These are phyloP conservation scores for Chalciporus pseudorubinellus DNA, from an alignment of 768 basidiomycete species.

Conservation along the genomic window DNA sequence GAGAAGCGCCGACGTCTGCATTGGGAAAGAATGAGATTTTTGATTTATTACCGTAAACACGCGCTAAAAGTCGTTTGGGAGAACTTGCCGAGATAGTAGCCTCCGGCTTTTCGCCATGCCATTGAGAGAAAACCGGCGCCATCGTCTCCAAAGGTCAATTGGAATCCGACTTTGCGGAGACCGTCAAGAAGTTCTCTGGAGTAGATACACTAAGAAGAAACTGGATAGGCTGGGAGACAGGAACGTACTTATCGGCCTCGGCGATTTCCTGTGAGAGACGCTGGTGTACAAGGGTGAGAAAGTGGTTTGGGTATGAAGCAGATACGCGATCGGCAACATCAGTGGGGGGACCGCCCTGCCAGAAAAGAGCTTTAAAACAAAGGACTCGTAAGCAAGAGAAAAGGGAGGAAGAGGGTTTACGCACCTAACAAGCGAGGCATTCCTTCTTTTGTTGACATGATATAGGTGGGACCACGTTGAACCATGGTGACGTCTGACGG, in stretches of 20 bases:
- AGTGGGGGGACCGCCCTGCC: constrained; percentile 44
- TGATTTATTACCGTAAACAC: not conserved
- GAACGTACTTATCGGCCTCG: constrained; percentile 51
- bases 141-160: constrained; percentile 47
- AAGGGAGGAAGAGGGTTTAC: constrained; percentile 13
- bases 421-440: constrained; percentile 24
- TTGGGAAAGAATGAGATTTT: not conserved
- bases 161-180: constrained; percentile 57
- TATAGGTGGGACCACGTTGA: constrained; percentile 54
- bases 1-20: constrained; percentile 41
- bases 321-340: constrained; percentile 56
- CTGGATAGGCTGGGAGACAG: not conserved
- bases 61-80: not conserved
- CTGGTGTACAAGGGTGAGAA: constrained; percentile 32
- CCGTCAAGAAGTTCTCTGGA: constrained; percentile 53
- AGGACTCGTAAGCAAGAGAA: not conserved
- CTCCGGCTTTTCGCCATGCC: constrained; percentile 50
- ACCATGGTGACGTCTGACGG: constrained; percentile 43
- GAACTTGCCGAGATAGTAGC: constrained; percentile 62
- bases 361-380: constrained; percentile 35
- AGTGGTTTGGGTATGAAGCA: constrained; percentile 43
- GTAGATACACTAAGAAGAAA: not conserved
- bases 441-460: constrained; percentile 47
- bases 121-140: constrained; percentile 50
- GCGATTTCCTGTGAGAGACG: constrained; percentile 44